phyloP scores from a whole-genome alignment of 2,329 filamentous ascomycete species.

The Fusarium transvaalense region DNA sequence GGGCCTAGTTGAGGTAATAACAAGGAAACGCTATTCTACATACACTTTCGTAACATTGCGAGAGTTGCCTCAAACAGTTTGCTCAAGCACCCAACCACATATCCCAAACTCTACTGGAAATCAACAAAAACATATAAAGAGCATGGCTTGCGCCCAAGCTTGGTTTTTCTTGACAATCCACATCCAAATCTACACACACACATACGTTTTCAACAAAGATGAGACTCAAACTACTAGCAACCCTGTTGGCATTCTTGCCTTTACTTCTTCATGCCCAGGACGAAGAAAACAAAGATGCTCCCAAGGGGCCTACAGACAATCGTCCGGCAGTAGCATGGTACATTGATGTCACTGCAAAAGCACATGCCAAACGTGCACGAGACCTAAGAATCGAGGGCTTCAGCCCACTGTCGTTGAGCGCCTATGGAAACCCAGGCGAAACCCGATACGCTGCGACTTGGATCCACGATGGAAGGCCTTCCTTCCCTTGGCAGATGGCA shows the following conservation, averaged over 20 bases:
- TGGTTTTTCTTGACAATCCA: neutral
- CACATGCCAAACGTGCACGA: slow-evolving; percentile 5
- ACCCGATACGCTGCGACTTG: slow-evolving; percentile 34
- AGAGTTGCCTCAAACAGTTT: neutral
- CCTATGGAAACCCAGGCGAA: slow-evolving; percentile 19
- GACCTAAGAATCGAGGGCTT: neutral
- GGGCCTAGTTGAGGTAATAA: neutral
- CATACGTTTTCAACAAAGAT: neutral
- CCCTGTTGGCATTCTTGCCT: slow-evolving; percentile 15
- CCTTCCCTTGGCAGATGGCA: slow-evolving; percentile 13
- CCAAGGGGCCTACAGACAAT: neutral
- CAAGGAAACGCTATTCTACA: neutral
- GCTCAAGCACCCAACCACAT: no score
- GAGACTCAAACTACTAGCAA: neutral
- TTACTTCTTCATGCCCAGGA: neutral
- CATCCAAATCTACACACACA: neutral
- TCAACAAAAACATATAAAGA: neutral
- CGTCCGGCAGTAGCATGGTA: slow-evolving; percentile 13
- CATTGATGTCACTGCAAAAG: neutral
- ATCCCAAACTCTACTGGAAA: neutral
- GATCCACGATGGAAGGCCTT: slow-evolving; percentile 1
- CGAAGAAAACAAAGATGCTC: neutral
- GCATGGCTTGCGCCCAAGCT: neutral
- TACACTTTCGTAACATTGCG: neutral
- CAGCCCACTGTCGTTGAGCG: slow-evolving; percentile 28